phyloP scores from a whole-genome alignment of 139 green algal genomes.

The Tetradesmus obliquus region DNA sequence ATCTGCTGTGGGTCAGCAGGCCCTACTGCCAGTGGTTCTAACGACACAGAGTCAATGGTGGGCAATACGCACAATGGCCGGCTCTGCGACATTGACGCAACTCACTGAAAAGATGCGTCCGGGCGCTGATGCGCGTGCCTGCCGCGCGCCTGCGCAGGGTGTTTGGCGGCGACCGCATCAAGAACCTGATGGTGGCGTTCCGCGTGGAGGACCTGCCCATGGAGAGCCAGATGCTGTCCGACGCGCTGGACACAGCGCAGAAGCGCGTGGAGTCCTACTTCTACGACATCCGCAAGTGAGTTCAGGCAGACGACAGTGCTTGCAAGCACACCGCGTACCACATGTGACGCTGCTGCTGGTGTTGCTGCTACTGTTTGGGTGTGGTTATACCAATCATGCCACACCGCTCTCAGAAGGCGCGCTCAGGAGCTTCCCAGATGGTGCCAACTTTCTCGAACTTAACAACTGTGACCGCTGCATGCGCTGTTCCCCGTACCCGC shows the following conservation, averaged over 20 bases:
- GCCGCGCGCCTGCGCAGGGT: slow-evolving; percentile 67
- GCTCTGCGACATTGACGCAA: not conserved
- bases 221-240: slow-evolving; percentile 96
- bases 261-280: slow-evolving; percentile 98
- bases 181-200: slow-evolving; percentile 95
- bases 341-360: too few relatives aligned
- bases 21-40: not conserved
- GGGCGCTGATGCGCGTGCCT: not conserved
- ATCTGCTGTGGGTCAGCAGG: not conserved
- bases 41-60: too few relatives aligned
- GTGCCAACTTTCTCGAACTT: too few relatives aligned
- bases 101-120: not conserved
- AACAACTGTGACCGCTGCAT: not conserved
- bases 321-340: too few relatives aligned
- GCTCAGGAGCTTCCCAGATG: too few relatives aligned
- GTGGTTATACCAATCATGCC: too few relatives aligned
- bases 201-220: slow-evolving; percentile 96
- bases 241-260: slow-evolving; percentile 95
- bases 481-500: too few relatives aligned
- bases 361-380: too few relatives aligned
- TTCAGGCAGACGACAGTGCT: too few relatives aligned
- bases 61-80: too few relatives aligned
- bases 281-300: slow-evolving; percentile 96
- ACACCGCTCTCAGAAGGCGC: too few relatives aligned
- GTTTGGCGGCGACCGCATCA: slow-evolving; percentile 97